Base-by-base conservation (phyloP, 2,329 filamentous ascomycete genomes). In the Chaetothyriales sp. region DNA sequence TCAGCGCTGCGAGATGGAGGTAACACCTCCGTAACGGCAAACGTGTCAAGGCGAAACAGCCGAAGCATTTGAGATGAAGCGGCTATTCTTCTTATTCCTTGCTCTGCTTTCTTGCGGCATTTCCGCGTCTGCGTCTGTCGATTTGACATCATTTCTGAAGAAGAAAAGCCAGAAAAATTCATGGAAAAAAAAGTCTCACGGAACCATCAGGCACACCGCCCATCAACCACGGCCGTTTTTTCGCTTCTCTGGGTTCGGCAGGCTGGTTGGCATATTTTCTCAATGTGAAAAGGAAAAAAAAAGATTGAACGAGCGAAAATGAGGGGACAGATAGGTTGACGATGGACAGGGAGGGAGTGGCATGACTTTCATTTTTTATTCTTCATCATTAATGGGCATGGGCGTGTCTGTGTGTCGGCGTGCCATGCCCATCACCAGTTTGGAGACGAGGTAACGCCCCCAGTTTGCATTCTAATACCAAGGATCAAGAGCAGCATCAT, bases 1-100 rank as follows among this genome's bases (percentile, higher is more conserved):
- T 49, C 18, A 48, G 51, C 15, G 28, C 48, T 44, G 44, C 56
- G 39, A 48, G 57, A 43, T 57, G 58, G 58, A 48, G 57, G 39
- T 59, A 57, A 48, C 6, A 25, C 32, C 32, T 39, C 32, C 32
- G 32, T 39, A 15, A 15, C 32, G 12, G 32, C 32, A 39, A 39
- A 15, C 32, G 32, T 39, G 32, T 10, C 32, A 39, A 39, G 12
- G 10, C 10, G 12, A 39, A 39, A 39, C 32, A 12, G 32, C 10
- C 10, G 32, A 39, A 39, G 32, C 32, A 39, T 39, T 39, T 15
- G 32, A 15, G 32, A 39, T 39, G 32, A 39, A 12, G 10, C 32
- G 3, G 12, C 5, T 5, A 4, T 39, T 39, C 32, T 15, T 39
- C 10, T 3, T 25, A 25, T 25, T 39, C 32, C 9, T 39, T 32